phyloP scores from a whole-genome alignment of 2,329 filamentous ascomycete species.

The Mycosphaerella arachidis region DNA sequence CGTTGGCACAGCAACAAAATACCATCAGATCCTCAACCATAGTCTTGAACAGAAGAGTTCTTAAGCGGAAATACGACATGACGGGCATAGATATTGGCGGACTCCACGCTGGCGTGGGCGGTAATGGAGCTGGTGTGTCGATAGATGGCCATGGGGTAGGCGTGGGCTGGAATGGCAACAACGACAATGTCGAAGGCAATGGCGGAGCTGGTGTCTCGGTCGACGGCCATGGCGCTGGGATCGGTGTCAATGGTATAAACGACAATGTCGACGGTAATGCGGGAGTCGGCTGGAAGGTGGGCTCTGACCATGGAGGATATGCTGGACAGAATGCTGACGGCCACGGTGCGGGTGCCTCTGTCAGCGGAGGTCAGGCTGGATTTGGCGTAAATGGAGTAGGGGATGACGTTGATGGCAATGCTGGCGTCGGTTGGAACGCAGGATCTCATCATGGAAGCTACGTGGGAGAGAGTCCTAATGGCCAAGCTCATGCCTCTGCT shows the following conservation, averaged over 20 bases:
- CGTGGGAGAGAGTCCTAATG: background rate
- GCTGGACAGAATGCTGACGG: background rate
- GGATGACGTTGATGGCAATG: background rate
- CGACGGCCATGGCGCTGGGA: background rate
- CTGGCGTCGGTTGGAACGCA: background rate
- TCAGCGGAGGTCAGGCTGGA: background rate
- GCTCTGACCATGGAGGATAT: too few relatives aligned
- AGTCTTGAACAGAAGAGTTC: background rate
- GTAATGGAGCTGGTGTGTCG: background rate
- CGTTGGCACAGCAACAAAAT: background rate
- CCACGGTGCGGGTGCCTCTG: background rate
- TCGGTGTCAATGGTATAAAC: background rate
- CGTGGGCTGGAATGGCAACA: background rate
- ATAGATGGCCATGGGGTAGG: background rate
- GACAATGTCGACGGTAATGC: background rate
- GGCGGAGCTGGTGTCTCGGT: slow-evolving; percentile 1
- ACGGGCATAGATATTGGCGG: slow-evolving; percentile 1
- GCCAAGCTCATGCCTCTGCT: background rate
- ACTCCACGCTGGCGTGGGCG: background rate
- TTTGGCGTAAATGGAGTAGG: background rate
- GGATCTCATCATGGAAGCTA: background rate
- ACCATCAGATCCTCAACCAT: background rate
- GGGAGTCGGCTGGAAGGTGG: background rate
- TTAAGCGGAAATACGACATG: background rate
- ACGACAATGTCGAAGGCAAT: slow-evolving; percentile 1